phyloP scores from a whole-genome alignment of 345 rosid species.

The Arabis hirsuta region DNA sequence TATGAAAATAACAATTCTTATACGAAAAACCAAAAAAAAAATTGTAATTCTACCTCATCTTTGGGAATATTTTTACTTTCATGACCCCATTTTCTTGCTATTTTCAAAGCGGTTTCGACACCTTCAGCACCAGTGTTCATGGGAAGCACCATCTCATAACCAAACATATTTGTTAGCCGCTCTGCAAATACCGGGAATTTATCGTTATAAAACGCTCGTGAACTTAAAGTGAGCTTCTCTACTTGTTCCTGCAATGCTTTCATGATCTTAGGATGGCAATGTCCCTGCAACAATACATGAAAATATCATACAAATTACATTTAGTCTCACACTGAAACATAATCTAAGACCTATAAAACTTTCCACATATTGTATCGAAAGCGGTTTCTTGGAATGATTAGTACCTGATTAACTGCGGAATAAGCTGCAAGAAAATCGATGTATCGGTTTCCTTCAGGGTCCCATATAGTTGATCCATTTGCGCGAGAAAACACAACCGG shows the following conservation, averaged over 20 bases:
- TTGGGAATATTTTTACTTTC: conserved; percentile 74
- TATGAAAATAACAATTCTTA: background rate
- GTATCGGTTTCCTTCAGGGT: conserved; percentile 93
- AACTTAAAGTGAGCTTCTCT: conserved; percentile 79
- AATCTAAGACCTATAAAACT: conserved; percentile 8
- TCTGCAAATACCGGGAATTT: conserved; percentile 81
- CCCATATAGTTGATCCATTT: conserved; percentile 83
- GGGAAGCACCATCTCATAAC: conserved; percentile 96
- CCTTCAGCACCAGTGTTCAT: conserved; percentile 99
- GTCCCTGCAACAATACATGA: conserved; percentile 59
- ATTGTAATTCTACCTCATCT: conserved; percentile 59
- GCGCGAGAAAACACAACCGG: conserved; percentile 93
- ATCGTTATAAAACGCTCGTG: conserved; percentile 90
- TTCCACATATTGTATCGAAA: background rate
- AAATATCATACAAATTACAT: background rate
- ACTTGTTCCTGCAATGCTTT: conserved; percentile 88
- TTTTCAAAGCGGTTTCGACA: conserved; percentile 91
- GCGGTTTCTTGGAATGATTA: background rate
- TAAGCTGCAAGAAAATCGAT: conserved; percentile 93
- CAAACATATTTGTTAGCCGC: conserved; percentile 78
- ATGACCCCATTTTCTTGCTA: conserved; percentile 98
- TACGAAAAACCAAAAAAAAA: background rate
- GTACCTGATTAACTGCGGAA: conserved; percentile 95
- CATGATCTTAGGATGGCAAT: conserved; percentile 89
- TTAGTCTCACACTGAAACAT: background rate